Conservation (phyloP, 768 basidiomycete species). For the Hydnum rufescens region DNA sequence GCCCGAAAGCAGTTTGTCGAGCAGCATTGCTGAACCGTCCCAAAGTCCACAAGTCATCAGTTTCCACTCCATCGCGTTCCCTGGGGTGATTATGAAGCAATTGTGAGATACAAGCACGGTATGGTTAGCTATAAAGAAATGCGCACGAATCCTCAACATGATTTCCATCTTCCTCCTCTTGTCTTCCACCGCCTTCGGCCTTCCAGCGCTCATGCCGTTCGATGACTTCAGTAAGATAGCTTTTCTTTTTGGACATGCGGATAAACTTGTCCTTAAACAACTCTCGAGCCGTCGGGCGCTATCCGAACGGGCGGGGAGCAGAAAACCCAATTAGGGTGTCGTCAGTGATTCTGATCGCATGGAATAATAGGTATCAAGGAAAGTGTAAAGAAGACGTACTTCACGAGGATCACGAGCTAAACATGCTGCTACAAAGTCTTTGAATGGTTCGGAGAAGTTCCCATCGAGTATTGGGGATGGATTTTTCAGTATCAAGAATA, state of each 20-base stretch:
- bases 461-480: conserved; percentile 80
- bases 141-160: conserved; percentile 44
- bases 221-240: conserved; percentile 85
- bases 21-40: conserved; percentile 75
- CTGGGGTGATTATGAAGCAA: conserved; percentile 18
- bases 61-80: conserved; percentile 31
- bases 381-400: conserved; percentile 26
- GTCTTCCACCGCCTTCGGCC: conserved; percentile 63
- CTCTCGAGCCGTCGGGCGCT: conserved; percentile 91
- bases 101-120: background rate
- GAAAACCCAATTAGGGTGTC: conserved; percentile 11
- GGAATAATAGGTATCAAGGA: background rate
- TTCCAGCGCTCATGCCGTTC: conserved; percentile 89
- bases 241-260: conserved; percentile 84
- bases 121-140: conserved; percentile 12
- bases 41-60: conserved; percentile 92
- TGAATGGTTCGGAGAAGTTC: conserved; percentile 80
- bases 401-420: conserved; percentile 86
- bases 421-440: conserved; percentile 85
- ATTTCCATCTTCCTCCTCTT: conserved; percentile 50
- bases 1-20: conserved; percentile 32
- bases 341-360: no score
- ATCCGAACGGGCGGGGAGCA: no score
- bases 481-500: conserved; percentile 97
- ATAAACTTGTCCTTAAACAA: conserved; percentile 93